Percentiles rank a stretch among this genome's conserved stretches.
Evolutionary conservation across 1,139 yeast genomes (phyloP).

Genomic region (Geotrichum carabidarum): DNA sequence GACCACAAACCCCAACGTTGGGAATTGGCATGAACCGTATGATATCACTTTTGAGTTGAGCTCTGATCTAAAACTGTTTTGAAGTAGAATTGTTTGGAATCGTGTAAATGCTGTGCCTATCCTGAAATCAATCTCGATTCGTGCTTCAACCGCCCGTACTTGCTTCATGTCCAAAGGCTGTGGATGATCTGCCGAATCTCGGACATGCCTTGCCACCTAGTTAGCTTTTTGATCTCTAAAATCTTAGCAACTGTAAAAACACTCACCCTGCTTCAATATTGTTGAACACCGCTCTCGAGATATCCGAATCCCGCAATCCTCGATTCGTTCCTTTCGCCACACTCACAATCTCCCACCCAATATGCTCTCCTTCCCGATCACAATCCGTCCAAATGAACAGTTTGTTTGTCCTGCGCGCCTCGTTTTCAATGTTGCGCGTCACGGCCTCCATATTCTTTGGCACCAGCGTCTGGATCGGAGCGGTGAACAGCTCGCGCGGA

Average conservation of each 20-base stretch:
- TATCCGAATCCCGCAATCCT: constrained; percentile 43
- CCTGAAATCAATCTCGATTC: constrained; percentile 83
- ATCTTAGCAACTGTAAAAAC: no score
- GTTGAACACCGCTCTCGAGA: constrained; percentile 76
- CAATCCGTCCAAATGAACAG: constrained; percentile 98
- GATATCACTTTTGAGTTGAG: constrained; percentile 45
- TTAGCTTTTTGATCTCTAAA: not conserved
- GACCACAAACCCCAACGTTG: constrained; percentile 95
- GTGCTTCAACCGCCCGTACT: constrained; percentile 77
- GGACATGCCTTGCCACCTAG: constrained; percentile 48
- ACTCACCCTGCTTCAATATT: constrained; percentile 58
- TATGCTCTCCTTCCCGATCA: constrained; percentile 95
- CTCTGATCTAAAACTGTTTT: constrained; percentile 30
- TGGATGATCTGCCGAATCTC: constrained; percentile 70
- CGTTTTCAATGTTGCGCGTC: constrained; percentile 62
- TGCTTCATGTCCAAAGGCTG: constrained; percentile 57
- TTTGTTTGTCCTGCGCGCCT: constrained; percentile 55
- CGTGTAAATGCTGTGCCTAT: constrained; percentile 90
- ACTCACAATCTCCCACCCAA: constrained; percentile 76
- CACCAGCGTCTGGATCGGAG: constrained; percentile 50
- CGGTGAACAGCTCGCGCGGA: constrained; percentile 64
- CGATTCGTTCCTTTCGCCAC: constrained; percentile 60
- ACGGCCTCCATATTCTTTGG: constrained; percentile 45
- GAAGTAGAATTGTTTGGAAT: constrained; percentile 53
- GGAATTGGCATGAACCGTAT: constrained; percentile 95